phyloP scores from a whole-genome alignment of 768 basidiomycete species.

The Tulasnella sp. region DNA sequence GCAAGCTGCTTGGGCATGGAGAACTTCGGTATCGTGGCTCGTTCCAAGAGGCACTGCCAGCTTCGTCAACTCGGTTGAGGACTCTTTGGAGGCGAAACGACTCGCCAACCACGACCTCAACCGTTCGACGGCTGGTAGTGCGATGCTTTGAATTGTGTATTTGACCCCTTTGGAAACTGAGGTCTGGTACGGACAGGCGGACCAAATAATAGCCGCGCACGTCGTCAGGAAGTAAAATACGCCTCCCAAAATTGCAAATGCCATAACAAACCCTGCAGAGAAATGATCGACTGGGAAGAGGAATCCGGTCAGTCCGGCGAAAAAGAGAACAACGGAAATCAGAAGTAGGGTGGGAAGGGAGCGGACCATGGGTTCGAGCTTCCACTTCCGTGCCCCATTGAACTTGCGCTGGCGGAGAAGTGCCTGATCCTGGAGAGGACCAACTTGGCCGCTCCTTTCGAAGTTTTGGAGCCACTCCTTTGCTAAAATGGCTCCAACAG shows the following conservation, averaged over 20 bases:
- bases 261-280: neutral
- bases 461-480: constrained; percentile 9
- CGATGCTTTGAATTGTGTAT: constrained; percentile 23
- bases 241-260: neutral
- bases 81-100: neutral
- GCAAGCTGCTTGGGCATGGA: neutral
- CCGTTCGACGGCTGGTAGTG: neutral
- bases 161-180: neutral
- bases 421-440: neutral
- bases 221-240: neutral
- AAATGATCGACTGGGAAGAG: neutral
- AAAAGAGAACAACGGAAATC: neutral
- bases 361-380: neutral
- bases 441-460: neutral
- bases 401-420: neutral
- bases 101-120: neutral
- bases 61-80: neutral
- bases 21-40: neutral
- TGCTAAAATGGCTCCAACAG: constrained; percentile 1
- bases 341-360: neutral
- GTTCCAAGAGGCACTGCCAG: neutral
- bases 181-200: neutral
- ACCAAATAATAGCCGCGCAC: neutral
- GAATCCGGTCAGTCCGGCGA: neutral
- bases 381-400: neutral